Percentiles rank a stretch among this genome's conserved stretches.
Conservation (phyloP, 495 filamentous ascomycete species). For the Talaromyces stipitatus region DNA sequence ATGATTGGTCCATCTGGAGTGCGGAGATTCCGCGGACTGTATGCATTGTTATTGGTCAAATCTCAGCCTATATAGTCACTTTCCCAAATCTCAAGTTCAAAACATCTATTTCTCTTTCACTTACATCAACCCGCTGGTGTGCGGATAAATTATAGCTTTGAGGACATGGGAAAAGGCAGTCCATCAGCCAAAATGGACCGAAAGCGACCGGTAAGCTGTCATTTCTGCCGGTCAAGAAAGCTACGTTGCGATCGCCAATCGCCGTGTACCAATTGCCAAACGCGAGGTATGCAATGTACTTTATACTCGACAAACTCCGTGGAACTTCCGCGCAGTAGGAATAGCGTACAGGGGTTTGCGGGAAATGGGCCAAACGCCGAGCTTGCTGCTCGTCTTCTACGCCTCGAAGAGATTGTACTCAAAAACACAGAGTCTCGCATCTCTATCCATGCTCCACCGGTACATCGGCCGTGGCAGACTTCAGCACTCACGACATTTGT, state of each 20-base stretch:
- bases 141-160: not conserved
- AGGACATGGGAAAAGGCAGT: not conserved
- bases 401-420: slow-evolving; percentile 19
- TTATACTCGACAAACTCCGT: slow-evolving; percentile 8
- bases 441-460: not conserved
- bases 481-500: not conserved
- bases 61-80: not conserved
- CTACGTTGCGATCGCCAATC: slow-evolving; percentile 33
- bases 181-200: slow-evolving; percentile 10
- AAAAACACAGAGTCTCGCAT: not conserved
- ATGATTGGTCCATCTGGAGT: too few relatives aligned
- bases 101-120: not conserved
- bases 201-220: slow-evolving; percentile 27
- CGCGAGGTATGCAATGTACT: slow-evolving; percentile 27
- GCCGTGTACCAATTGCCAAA: slow-evolving; percentile 35
- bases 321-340: not conserved
- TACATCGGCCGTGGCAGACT: not conserved
- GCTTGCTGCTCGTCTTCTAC: slow-evolving; percentile 14
- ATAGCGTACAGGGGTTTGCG: not conserved
- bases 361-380: slow-evolving; percentile 7
- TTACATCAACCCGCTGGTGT: too few relatives aligned
- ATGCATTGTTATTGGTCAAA: slow-evolving; percentile 10
- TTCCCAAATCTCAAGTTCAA: not conserved
- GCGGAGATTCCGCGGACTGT: slow-evolving; percentile 16
- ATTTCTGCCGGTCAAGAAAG: slow-evolving; percentile 39